phyloP scores from a whole-genome alignment of 2,329 filamentous ascomycete genomes.

The Exophiala sp. region DNA sequence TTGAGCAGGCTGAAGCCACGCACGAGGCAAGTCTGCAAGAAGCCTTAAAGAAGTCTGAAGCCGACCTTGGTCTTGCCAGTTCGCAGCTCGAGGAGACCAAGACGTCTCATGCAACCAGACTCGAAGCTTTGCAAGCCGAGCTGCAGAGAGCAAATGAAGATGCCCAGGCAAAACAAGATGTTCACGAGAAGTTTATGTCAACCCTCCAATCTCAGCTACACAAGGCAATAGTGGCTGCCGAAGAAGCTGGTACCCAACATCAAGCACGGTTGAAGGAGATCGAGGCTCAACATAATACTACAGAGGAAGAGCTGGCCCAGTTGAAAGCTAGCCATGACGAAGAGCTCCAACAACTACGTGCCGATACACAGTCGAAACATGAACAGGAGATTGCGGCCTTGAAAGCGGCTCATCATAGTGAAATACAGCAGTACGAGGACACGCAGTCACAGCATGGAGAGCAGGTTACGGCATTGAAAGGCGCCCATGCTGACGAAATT shows the following conservation, averaged over 20 bases:
- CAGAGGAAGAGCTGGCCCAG: slow-evolving; percentile 12
- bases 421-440: slow-evolving; percentile 8
- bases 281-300: slow-evolving; percentile 1
- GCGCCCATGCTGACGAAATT: slow-evolving; percentile 33
- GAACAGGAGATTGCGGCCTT: slow-evolving; percentile 9
- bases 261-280: slow-evolving; percentile 6
- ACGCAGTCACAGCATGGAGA: slow-evolving; percentile 4
- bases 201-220: slow-evolving; percentile 12
- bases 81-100: slow-evolving; percentile 27
- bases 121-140: slow-evolving; percentile 16
- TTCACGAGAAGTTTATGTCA: slow-evolving; percentile 8
- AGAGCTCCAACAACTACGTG: slow-evolving; percentile 7
- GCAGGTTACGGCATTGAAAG: slow-evolving; percentile 23
- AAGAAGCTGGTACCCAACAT: slow-evolving; percentile 6
- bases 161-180: not conserved
- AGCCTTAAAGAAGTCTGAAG: slow-evolving; percentile 31
- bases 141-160: slow-evolving; percentile 9
- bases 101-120: slow-evolving; percentile 8
- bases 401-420: slow-evolving; percentile 6
- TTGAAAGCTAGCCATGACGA: slow-evolving; percentile 15
- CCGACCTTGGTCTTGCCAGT: slow-evolving; percentile 33
- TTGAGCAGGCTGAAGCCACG: slow-evolving; percentile 32
- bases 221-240: slow-evolving; percentile 8
- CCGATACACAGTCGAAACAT: slow-evolving; percentile 7
- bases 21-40: slow-evolving; percentile 34